Base-by-base conservation (phyloP, 1,139 yeast species). In the Magnusiomyces suaveolens region DNA sequence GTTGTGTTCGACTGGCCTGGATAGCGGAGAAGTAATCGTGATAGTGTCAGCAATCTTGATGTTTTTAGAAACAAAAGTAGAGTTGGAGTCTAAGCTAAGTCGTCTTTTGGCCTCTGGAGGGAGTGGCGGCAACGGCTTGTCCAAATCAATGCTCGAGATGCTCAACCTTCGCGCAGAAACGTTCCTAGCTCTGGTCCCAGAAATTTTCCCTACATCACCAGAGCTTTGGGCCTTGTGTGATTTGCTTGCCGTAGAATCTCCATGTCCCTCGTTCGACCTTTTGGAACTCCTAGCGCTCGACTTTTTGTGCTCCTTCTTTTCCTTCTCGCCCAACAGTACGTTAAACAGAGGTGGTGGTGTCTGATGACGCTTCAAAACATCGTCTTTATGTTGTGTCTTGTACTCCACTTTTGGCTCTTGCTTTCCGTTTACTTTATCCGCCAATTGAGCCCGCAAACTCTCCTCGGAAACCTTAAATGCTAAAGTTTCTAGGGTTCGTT, bases 121-220 rank as follows among this genome's bases (percentile, higher is more conserved):
- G 1, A 48, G 23, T 23, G 51, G 51, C 3, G 51, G 51, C n/a
- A 48, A 38, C 2, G 51, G 51, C 23, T 48, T 48, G 6, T 41
- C 44, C 25, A 41, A 41, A 16, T 41, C 44, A 41, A 24, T 41
- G 20, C 44, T 41, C 16, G 25, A 20, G 20, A 41, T 41, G 44
- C 44, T 41, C 10, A 41, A 16, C 25, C 44, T 24, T 41, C 41
- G 10, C 8, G 4, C 18, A 14, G 41, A 36, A 8, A 18, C 18
- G 18, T 36, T 6, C 18, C 16, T 36, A n/a, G 41, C 4, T n/a
- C 18, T 29, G 12, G n/a, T n/a, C n/a, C n/a, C n/a, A n/a, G n/a
- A n/a, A n/a, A n/a, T n/a, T n/a, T n/a, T n/a, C n/a, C n/a, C 18
- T 36, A 18, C 6, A 29, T 29, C 12, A 29, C 10, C 6, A 29